A percentile compares a stretch with the other conserved stretches of the same genome.
These are phyloP conservation scores for Paraphaeosphaeria minitans DNA, from an alignment of 2,329 filamentous ascomycete genomes.

Conservation along the genomic window DNA sequence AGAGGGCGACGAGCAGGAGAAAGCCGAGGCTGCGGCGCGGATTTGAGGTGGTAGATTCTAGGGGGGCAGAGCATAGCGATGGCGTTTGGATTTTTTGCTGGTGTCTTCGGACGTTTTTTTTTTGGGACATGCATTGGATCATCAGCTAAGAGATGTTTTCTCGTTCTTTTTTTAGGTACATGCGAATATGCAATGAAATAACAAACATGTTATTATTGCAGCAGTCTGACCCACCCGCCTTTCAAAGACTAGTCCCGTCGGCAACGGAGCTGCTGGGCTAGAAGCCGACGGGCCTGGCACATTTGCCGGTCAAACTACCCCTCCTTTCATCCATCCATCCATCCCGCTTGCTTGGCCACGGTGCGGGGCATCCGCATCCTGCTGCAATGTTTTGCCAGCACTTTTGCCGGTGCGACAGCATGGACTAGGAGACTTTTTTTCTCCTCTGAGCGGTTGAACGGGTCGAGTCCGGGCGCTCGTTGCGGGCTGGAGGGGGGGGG, in stretches of 20 bases:
- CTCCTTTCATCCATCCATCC: too few species aligned
- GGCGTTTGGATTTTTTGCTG: constrained; percentile 8
- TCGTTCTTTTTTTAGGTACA: neutral
- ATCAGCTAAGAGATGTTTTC: neutral
- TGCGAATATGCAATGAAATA: neutral
- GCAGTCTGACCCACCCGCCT: neutral
- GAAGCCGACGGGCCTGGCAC: neutral
- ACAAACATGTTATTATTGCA: neutral
- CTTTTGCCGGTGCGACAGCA: constrained; percentile 21
- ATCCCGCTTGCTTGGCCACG: constrained; percentile 22
- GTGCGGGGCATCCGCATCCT: constrained; percentile 20
- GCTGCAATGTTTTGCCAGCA: constrained; percentile 13
- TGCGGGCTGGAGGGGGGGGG: too few species aligned
- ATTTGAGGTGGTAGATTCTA: constrained; percentile 12
- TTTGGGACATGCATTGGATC: neutral
- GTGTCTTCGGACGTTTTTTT: neutral
- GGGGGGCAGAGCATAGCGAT: constrained; percentile 7
- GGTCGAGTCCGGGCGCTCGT: neutral
- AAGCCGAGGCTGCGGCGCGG: constrained; percentile 15
- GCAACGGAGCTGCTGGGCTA: neutral
- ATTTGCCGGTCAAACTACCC: constrained; percentile 23
- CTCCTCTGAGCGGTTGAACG: neutral
- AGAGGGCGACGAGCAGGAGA: constrained; percentile 19
- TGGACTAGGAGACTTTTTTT: constrained; percentile 12
- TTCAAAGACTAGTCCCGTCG: neutral